Evolutionary conservation across 1,284 basidiomycete species (phyloP).

Genomic region (Ganoderma leucocontextum): DNA sequence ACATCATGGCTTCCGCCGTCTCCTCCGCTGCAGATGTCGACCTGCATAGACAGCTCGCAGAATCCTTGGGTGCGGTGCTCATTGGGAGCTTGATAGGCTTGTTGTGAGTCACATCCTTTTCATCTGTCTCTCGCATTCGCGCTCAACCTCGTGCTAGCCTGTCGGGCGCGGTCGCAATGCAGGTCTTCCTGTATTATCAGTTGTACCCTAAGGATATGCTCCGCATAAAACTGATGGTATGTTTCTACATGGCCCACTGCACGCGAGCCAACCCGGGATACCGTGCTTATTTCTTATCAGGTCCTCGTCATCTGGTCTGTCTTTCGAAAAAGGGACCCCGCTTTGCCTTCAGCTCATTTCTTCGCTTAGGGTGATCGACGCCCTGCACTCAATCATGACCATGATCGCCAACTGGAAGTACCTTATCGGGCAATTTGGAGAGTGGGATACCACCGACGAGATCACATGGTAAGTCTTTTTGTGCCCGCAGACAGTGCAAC

Average conservation of each 20-base stretch:
- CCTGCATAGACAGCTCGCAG: conserved; percentile 13
- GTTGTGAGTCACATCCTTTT: conserved; percentile 20
- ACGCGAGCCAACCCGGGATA: not conserved
- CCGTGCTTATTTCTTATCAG: conserved; percentile 11
- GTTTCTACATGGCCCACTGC: not conserved
- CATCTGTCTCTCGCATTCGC: not conserved
- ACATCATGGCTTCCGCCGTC: conserved; percentile 2
- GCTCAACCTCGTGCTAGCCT: conserved; percentile 17
- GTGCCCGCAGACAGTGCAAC: conserved; percentile 23
- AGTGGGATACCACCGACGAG: conserved; percentile 24
- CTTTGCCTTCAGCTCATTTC: not conserved
- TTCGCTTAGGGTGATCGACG: conserved; percentile 24
- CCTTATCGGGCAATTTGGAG: conserved; percentile 28
- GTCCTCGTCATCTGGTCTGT: conserved; percentile 32
- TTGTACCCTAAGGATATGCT: conserved; percentile 27
- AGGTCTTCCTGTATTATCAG: conserved; percentile 30
- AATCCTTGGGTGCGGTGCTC: conserved; percentile 30
- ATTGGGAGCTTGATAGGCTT: conserved; percentile 28
- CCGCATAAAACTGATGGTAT: conserved; percentile 27
- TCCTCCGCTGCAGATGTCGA: conserved; percentile 1
- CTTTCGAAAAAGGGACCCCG: not conserved
- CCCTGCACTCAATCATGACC: conserved; percentile 26
- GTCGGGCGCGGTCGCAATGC: conserved; percentile 31
- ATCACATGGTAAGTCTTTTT: conserved; percentile 25
- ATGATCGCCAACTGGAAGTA: conserved; percentile 32